Evolutionary conservation across 352 stramenopile species (phyloP).

Genomic region (Phytophthora fragariaefolia): DNA sequence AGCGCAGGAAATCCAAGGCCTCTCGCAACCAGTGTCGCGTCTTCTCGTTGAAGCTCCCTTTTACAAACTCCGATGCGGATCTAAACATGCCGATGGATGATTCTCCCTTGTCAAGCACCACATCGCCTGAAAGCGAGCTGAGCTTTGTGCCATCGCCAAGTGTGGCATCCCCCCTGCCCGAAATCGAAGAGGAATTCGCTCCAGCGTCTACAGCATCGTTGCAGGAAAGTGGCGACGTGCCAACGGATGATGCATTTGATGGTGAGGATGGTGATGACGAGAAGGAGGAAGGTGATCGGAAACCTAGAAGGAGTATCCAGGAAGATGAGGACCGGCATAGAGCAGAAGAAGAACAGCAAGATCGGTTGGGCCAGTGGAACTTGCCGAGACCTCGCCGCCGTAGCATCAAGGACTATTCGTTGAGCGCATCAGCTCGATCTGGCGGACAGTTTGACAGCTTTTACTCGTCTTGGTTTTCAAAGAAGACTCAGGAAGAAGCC

Average conservation of each 20-base stretch:
- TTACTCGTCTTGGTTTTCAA: constrained; percentile 78
- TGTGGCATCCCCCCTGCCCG: constrained; percentile 28
- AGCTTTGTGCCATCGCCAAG: constrained; percentile 35
- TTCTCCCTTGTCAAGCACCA: constrained; percentile 36
- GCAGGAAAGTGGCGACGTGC: constrained; percentile 6
- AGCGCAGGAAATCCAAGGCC: constrained; percentile 33
- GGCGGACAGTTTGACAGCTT: constrained; percentile 70
- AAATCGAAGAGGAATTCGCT: constrained; percentile 34
- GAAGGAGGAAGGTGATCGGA: constrained; percentile 42
- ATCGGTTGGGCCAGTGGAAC: constrained; percentile 79
- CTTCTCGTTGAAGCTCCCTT: constrained; percentile 60
- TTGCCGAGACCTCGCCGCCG: constrained; percentile 55
- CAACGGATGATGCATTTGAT: constrained; percentile 36
- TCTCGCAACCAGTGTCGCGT: constrained; percentile 40
- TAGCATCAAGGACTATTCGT: constrained; percentile 49
- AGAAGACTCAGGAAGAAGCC: constrained; percentile 53
- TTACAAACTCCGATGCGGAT: constrained; percentile 46
- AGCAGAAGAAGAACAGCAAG: constrained; percentile 57
- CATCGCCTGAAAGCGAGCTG: constrained; percentile 32
- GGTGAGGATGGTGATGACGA: constrained; percentile 60
- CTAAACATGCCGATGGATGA: constrained; percentile 19
- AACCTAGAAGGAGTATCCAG: constrained; percentile 33
- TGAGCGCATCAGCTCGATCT: constrained; percentile 47
- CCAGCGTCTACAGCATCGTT: constrained; percentile 11
- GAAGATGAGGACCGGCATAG: constrained; percentile 42